A percentile compares a stretch with the other conserved stretches of the same genome.
These are phyloP conservation scores for Wickerhamomyces tratensis DNA, from an alignment of 805 yeast genomes.

Conservation along the genomic window DNA sequence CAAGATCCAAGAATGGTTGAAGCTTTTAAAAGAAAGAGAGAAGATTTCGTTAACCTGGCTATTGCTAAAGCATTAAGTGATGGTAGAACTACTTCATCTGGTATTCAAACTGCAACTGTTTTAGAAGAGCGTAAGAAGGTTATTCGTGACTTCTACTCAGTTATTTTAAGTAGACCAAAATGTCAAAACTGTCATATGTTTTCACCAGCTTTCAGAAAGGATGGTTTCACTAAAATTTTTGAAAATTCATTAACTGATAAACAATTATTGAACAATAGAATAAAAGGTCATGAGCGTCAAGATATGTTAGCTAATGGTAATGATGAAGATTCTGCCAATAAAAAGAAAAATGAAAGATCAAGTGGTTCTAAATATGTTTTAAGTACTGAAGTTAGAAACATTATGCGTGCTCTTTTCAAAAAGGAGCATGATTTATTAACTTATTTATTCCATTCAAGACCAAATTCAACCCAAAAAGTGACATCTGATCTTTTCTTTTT, in stretches of 20 bases:
- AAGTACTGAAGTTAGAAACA: constrained; percentile 79
- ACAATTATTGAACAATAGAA: constrained; percentile 71
- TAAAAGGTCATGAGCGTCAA: constrained; percentile 68
- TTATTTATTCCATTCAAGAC: constrained; percentile 76
- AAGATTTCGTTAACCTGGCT: constrained; percentile 57
- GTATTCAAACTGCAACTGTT: constrained; percentile 76
- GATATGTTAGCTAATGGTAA: constrained; percentile 40
- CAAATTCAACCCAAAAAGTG: constrained; percentile 36
- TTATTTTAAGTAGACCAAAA: constrained; percentile 64
- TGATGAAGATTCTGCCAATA: constrained; percentile 5
- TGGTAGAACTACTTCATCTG: constrained; percentile 59
- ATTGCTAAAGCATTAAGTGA: constrained; percentile 67
- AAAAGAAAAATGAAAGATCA: constrained; percentile 24
- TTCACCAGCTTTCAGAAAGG: constrained; percentile 91
- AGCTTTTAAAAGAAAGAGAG: constrained; percentile 51
- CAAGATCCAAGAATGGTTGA: constrained; percentile 28
- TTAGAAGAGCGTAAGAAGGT: constrained; percentile 75
- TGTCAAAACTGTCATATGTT: constrained; percentile 96
- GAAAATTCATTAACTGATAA: constrained; percentile 80
- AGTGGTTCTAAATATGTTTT: constrained; percentile 79
- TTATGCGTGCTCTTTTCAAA: constrained; percentile 64
- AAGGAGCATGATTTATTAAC: constrained; percentile 62
- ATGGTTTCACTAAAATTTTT: constrained; percentile 87
- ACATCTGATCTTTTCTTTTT: constrained; percentile 83
- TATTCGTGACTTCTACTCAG: constrained; percentile 67